These are phyloP conservation scores for Hygrophila difformis DNA, from an alignment of 257 asterid species.

Conservation along the genomic window DNA sequence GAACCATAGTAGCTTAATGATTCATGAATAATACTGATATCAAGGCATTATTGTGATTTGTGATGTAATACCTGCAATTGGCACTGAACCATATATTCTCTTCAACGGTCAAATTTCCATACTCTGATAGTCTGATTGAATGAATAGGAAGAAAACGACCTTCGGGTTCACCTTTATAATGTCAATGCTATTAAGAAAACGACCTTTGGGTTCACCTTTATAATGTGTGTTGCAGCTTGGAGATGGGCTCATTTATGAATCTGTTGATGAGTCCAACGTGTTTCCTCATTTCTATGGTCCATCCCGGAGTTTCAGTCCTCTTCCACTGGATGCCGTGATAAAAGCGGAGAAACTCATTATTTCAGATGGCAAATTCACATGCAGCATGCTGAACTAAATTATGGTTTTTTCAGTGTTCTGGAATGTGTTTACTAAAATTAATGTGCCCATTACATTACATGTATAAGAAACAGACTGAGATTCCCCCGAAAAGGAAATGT, in stretches of 20 bases:
- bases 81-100: slow-evolving; percentile 99
- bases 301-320: slow-evolving; percentile 63
- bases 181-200: too few species aligned
- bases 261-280: slow-evolving; percentile 33
- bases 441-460: too few species aligned
- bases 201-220: too few species aligned
- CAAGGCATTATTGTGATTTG: too few species aligned
- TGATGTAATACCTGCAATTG: slow-evolving; percentile 58
- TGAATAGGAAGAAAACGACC: too few species aligned
- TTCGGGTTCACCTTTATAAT: too few species aligned
- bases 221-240: slow-evolving; percentile 52
- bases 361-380: slow-evolving; percentile 39
- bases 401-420: too few species aligned
- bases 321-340: slow-evolving; percentile 52
- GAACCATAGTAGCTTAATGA: not conserved
- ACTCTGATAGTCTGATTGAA: too few species aligned
- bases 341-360: slow-evolving; percentile 60
- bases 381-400: slow-evolving; percentile 38
- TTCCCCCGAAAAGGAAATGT: too few species aligned
- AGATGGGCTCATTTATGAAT: slow-evolving; percentile 69
- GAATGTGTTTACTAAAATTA: too few species aligned
- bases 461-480: too few species aligned
- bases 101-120: slow-evolving; percentile 91
- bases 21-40: too few species aligned
- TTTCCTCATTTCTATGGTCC: slow-evolving; percentile 97